Base-by-base conservation (phyloP, 2,329 filamentous ascomycete genomes). In the Cryphonectria radicalis region DNA sequence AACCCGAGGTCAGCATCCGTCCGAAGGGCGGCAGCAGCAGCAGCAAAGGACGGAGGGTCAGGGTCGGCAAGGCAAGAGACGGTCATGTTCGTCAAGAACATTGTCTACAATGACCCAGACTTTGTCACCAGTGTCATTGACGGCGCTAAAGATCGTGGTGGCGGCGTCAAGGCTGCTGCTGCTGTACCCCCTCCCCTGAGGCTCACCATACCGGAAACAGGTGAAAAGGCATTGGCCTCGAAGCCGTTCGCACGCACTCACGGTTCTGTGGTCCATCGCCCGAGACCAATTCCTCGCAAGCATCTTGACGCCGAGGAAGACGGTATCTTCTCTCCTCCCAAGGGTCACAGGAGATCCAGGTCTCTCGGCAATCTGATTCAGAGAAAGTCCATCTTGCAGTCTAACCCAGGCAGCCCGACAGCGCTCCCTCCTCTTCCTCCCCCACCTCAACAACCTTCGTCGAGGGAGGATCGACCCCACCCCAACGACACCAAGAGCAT, bases 401-500 rank as follows among this genome's bases (percentile, higher is more conserved):
- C 82, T 2, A 77, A 79, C 22, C 78, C 85, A 13, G 84, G 83
- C 55, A 86, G 82, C 73, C 85, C 85, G 22, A 85, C 81, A 6
- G 79, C 83, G 66, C 80, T 89, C n/a, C 86, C 87, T 8, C 84
- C 86, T 32, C 81, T 88, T n/a, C 86, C 86, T 8, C 78, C 81
- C 25, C 80, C 84, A 0, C 85, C 87, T 1, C 82, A 81, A 66
- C 46, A 8, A 50, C 43, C 46, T 4, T 80, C 82, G 25, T 79
- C 80, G 35, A 76, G 79, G 22, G 75, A 80, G 8, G 71, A 77
- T 55, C 78, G 84, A 22, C 80, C 86, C 25, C 80, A 83, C 7
- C 84, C 86, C 3, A 88, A 88, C 71, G 79, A 87, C 72, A 88
- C 86, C 3, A 85, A 84, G 77, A 89, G 86, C 76, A 89, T 89